phyloP scores from a whole-genome alignment of 1,139 yeast genomes.

The Scheffersomyces segobiensis region DNA sequence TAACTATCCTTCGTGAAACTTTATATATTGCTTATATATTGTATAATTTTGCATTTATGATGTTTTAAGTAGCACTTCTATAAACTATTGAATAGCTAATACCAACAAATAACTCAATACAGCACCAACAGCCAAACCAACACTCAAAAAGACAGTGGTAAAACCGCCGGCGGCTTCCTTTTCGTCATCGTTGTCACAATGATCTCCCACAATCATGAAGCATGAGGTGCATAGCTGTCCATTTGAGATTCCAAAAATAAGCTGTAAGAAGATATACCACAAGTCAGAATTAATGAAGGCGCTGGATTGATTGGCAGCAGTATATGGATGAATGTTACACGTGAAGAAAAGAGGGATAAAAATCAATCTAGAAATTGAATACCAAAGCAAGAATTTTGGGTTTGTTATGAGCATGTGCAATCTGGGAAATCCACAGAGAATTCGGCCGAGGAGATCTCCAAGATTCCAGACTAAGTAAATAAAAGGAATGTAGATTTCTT shows the following conservation, averaged over 20 bases:
- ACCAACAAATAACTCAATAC: constrained; percentile 70
- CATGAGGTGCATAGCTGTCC: constrained; percentile 84
- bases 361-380: constrained; percentile 53
- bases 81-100: constrained; percentile 19
- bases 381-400: constrained; percentile 46
- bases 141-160: constrained; percentile 71
- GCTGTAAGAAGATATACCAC: constrained; percentile 68
- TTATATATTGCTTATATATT: not conserved
- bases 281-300: constrained; percentile 59
- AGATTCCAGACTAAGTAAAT: constrained; percentile 83
- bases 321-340: constrained; percentile 57
- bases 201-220: constrained; percentile 74
- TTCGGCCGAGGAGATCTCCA: constrained; percentile 82
- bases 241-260: constrained; percentile 79
- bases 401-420: constrained; percentile 34
- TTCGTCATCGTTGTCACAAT: constrained; percentile 56
- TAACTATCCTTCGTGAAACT: no score
- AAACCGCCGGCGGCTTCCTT: constrained; percentile 95
- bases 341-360: constrained; percentile 66
- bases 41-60: not conserved
- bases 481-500: constrained; percentile 67
- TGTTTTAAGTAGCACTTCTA: not conserved
- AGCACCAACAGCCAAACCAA: constrained; percentile 79
- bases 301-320: constrained; percentile 21
- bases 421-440: constrained; percentile 60